Base-by-base conservation (phyloP, 2,329 filamentous ascomycete species). In the Aspergillus chevalieri region DNA sequence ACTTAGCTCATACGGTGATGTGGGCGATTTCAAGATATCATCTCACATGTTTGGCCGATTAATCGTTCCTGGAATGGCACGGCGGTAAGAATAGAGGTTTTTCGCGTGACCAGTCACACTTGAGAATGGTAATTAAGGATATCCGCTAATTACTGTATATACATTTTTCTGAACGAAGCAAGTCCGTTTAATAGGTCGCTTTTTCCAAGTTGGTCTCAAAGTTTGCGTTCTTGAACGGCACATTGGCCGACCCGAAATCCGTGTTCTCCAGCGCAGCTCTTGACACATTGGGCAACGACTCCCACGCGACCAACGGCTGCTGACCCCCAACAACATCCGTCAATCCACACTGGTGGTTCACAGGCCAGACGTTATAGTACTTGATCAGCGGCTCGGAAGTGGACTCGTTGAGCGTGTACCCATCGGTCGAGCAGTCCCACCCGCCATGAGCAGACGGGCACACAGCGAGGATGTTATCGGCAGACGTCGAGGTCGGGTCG, bases 401-500 rank as follows among this genome's bases (percentile, higher is more conserved):
- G 1, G 72, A 72, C 0, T 72, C 75, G 15, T 65, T 64, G 14
- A 79, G 65, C 1, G 70, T 65, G 41, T 65, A 75, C 12, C 52
- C 59, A 21, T 65, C 52, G 0, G 68, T 75, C 3, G 63, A 65
- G 48, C 74, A 76, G 33, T 75, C 63, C 65, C 74, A 80, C 3
- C 57, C 63, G 3, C 77, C 78, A 48, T 81, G 78, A 0, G 75
- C 77, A 2, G 74, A 77, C 2, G 77, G 76, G 19, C 77, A 78
- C 6, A 80, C 74, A 19, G 76, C 77, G 1, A 74, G 58, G 26
- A 80, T 61, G 1, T 69, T 74, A 7, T 58, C 55, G 0, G 75
- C 69, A 0, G 65, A 60, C 0, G 64, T 64, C 1, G 67, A 68
- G 2, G 67, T 62, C 0, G 60, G 46, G 8, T 65, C 64, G 0